Evolutionary conservation across 495 filamentous ascomycete species (phyloP), one percentile per base, ranked within the genome.

Genomic region (Xylaria scruposa): DNA sequence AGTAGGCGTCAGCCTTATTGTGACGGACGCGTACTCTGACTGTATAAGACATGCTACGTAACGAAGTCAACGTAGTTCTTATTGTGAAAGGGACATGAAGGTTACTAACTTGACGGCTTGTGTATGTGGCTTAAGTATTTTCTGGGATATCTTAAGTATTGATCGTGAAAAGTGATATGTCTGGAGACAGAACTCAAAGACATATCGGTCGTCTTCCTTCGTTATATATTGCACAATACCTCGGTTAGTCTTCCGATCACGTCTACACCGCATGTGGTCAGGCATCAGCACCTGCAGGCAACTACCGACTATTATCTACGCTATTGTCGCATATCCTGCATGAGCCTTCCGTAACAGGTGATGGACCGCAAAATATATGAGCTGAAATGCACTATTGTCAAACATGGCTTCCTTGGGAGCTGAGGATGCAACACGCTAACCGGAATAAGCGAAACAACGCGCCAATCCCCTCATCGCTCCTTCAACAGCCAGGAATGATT

Each of bases 31-130:
- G 62, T 12, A 65, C 62, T 47, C 62, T 46, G 15, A 65, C 62
- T 3, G 62, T 47, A 26, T 65, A 65, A 33, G 62, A 47, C 62
- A 65, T 65, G 61, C 61, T 64, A 15, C 24, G 21, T 8, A 47
- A 65, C 44, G 21, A 42, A 31, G 62, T 49, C 42, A 65, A 21
- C 4, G 5, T 42, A 21, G 24, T 15, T 8, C 40, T 33, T 8
- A 19, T 42, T 8, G 2, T 65, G 42, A 6, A 65, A 10, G 42
- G 40, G 15, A 49, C 0, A 33, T 26, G 62, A 49, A 21, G 62
- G 42, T 49, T 12, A 65, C 62, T 26, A 24, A 65, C 62, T 17
- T 65, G 42, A 21, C n/a, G 62, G 26, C 26, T 49, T 26, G 24
- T 40, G 24, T 24, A 29, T 26, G 15, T 5, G 42, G 38, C 4